Percentiles rank a stretch among this genome's conserved stretches.
These are phyloP conservation scores for carrot (Daucus carota) DNA, from an alignment of 129 eudicot species.

Conservation along the genomic window DNA sequence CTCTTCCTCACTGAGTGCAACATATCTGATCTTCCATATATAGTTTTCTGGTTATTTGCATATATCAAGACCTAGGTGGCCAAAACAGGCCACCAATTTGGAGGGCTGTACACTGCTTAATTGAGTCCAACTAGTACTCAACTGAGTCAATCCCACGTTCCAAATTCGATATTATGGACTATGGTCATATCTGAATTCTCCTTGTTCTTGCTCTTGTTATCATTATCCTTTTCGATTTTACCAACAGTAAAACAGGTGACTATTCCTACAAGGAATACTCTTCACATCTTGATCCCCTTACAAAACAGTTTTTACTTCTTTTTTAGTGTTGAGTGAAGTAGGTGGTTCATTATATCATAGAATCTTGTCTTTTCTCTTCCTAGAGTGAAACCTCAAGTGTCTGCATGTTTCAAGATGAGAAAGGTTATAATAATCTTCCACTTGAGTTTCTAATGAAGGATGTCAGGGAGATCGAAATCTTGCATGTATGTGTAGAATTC, in stretches of 20 bases:
- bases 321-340: background rate
- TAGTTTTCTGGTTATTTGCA: background rate
- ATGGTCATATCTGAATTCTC: background rate
- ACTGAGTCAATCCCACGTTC: background rate
- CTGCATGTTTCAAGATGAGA: background rate
- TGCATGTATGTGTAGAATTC: background rate
- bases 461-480: too few relatives aligned
- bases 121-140: background rate
- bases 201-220: background rate
- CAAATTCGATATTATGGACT: background rate
- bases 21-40: background rate
- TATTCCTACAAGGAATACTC: background rate
- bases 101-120: background rate
- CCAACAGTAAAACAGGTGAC: background rate
- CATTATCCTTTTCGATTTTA: too few relatives aligned
- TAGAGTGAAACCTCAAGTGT: too few relatives aligned
- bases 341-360: background rate
- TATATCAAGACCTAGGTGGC: background rate
- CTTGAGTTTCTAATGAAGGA: too few relatives aligned
- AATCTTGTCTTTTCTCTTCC: background rate
- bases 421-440: background rate
- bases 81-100: background rate
- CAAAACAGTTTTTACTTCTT: background rate
- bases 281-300: background rate
- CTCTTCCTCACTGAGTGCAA: conserved; percentile 25